A percentile compares a stretch with the other conserved stretches of the same genome.
These are phyloP conservation scores for Rehmannia glutinosa DNA, from an alignment of 257 asterid genomes.

Conservation along the genomic window DNA sequence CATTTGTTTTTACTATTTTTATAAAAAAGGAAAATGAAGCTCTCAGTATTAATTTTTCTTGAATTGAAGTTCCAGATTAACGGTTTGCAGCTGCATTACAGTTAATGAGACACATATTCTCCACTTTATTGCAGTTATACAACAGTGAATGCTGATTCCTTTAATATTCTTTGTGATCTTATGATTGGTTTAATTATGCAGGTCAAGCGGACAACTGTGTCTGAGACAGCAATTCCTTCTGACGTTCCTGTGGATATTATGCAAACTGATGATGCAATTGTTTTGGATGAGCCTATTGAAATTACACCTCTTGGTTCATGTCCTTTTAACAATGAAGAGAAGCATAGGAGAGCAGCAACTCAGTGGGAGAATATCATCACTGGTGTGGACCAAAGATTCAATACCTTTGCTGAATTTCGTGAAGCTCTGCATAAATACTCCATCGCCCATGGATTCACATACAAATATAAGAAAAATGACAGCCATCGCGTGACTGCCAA, in stretches of 20 bases:
- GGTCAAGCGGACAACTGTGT: slow-evolving; percentile 83
- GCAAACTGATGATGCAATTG: slow-evolving; percentile 53
- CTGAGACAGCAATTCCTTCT: slow-evolving; percentile 60
- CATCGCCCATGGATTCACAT: slow-evolving; percentile 91
- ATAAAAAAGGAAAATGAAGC: background rate
- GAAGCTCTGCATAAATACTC: slow-evolving; percentile 96
- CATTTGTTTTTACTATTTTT: background rate
- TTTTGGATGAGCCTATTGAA: slow-evolving; percentile 55
- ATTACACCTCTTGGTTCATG: slow-evolving; percentile 33
- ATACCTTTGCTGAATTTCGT: slow-evolving; percentile 89
- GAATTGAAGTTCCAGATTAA: background rate
- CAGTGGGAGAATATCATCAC: slow-evolving; percentile 96
- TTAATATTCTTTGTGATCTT: background rate
- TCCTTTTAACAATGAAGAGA: slow-evolving; percentile 46
- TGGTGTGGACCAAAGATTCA: slow-evolving; percentile 97
- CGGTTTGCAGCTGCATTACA: background rate
- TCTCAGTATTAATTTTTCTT: background rate
- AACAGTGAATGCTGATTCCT: background rate
- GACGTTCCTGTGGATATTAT: slow-evolving; percentile 55
- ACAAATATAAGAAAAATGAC: slow-evolving; percentile 94
- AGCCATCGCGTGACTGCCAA: slow-evolving; percentile 96
- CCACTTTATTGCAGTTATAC: background rate
- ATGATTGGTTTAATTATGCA: slow-evolving; percentile 27
- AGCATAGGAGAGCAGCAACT: slow-evolving; percentile 80
- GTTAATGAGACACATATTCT: background rate